Evolutionary conservation across 768 basidiomycete genomes (phyloP).

Genomic region (Mycena haematopus): DNA sequence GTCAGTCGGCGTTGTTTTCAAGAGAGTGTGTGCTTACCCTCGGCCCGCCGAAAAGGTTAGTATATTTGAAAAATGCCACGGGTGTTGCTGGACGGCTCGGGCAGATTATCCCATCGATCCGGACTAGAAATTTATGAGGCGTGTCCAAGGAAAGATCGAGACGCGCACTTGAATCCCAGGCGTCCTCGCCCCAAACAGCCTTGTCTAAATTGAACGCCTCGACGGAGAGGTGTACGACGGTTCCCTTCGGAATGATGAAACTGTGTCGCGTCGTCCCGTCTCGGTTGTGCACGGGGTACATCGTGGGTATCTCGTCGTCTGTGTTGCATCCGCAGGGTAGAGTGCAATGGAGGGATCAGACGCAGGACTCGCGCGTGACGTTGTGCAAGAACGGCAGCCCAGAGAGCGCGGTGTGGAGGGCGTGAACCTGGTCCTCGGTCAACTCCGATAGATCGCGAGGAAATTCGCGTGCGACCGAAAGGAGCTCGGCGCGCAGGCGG

Average conservation of each 20-base stretch:
- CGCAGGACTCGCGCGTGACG: slow-evolving; percentile 79
- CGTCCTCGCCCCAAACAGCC: slow-evolving; percentile 79
- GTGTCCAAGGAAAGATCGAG: not conserved
- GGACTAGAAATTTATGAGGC: slow-evolving; percentile 53
- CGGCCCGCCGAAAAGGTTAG: slow-evolving; percentile 81
- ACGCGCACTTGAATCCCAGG: slow-evolving; percentile 78
- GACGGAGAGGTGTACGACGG: slow-evolving; percentile 77
- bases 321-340: slow-evolving; percentile 80
- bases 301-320: slow-evolving; percentile 81
- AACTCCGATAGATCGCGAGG: slow-evolving; percentile 50
- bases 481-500: slow-evolving; percentile 73
- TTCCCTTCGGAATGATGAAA: slow-evolving; percentile 68
- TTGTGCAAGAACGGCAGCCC: slow-evolving; percentile 77
- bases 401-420: slow-evolving; percentile 61
- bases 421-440: slow-evolving; percentile 69
- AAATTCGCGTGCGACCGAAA: slow-evolving; percentile 47
- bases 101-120: slow-evolving; percentile 81
- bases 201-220: slow-evolving; percentile 84
- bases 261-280: slow-evolving; percentile 53
- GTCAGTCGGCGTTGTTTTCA: slow-evolving; percentile 9
- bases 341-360: slow-evolving; percentile 82
- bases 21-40: slow-evolving; percentile 55
- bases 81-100: slow-evolving; percentile 69
- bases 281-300: slow-evolving; percentile 60
- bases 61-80: slow-evolving; percentile 74